Percentiles rank a stretch among this genome's conserved stretches.
Conservation (phyloP, 139 green algal genomes). For the Chlorella vulgaris region DNA sequence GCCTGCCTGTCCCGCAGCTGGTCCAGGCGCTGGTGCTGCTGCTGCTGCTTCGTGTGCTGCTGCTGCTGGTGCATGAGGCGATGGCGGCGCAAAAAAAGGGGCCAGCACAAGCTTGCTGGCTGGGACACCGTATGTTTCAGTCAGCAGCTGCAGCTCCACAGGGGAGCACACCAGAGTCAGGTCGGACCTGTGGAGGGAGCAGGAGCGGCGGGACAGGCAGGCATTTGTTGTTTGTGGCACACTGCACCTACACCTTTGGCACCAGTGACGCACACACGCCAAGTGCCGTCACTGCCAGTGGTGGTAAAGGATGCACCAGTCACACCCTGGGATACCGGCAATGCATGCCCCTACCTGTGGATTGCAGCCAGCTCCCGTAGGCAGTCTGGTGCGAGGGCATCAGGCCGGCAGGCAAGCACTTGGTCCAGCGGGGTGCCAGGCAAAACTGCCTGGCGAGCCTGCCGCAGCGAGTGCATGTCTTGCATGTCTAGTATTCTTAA, state of each 20-base stretch:
- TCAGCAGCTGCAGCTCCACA: slow-evolving; percentile 54
- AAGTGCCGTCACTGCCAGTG: neutral
- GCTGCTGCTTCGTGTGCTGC: neutral
- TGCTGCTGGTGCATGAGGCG: neutral
- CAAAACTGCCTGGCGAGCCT: slow-evolving; percentile 31
- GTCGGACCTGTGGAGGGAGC: slow-evolving; percentile 47
- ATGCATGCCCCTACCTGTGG: slow-evolving; percentile 32
- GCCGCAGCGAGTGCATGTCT: slow-evolving; percentile 62
- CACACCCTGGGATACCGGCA: neutral
- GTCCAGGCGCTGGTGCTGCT: neutral
- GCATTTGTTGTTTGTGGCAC: no score
- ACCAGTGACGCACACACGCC: neutral
- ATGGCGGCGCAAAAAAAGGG: slow-evolving; percentile 54
- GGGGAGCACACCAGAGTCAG: slow-evolving; percentile 67
- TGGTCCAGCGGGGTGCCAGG: no score
- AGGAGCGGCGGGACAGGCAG: no score
- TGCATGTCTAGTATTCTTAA: slow-evolving; percentile 71
- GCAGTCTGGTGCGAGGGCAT: slow-evolving; percentile 30
- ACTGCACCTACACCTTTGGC: no score
- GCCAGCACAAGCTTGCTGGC: slow-evolving; percentile 51
- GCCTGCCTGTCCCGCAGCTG: neutral
- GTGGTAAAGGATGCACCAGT: no score
- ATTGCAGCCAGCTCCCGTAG: slow-evolving; percentile 65
- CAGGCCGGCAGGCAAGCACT: no score
- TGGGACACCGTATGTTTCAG: slow-evolving; percentile 44